These are phyloP conservation scores for Xanthoconium purpureum DNA, from an alignment of 768 basidiomycete species.

Conservation along the genomic window DNA sequence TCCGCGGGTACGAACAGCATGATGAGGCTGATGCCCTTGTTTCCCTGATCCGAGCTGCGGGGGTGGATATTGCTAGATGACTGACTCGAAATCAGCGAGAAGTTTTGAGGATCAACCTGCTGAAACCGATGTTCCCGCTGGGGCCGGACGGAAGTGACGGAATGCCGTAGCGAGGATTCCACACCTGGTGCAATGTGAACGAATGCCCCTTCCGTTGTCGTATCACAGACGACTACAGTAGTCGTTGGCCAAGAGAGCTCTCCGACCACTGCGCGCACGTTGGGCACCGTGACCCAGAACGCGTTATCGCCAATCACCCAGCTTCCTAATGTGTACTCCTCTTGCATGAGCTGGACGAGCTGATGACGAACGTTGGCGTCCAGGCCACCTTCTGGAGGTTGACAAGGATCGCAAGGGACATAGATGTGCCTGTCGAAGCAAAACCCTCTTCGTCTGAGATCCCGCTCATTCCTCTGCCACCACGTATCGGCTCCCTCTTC, in stretches of 20 bases:
- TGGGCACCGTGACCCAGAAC: constrained; percentile 12
- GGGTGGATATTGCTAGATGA: neutral
- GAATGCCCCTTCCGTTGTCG: constrained; percentile 7
- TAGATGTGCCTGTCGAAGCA: constrained; percentile 29
- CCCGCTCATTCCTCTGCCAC: constrained; percentile 32
- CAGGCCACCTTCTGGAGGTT: neutral
- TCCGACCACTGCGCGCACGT: constrained; percentile 18
- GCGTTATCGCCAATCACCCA: constrained; percentile 11
- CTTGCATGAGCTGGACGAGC: constrained; percentile 11
- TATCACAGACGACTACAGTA: constrained; percentile 19
- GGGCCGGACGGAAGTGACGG: neutral
- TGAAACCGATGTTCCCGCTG: constrained; percentile 13
- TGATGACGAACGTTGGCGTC: neutral
- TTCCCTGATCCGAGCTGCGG: neutral
- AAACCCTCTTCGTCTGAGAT: constrained; percentile 17
- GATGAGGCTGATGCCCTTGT: constrained; percentile 12
- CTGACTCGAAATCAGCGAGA: neutral
- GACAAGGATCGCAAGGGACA: constrained; percentile 8
- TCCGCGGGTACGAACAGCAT: constrained; percentile 14
- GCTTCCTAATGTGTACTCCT: constrained; percentile 5
- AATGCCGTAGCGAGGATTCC: constrained; percentile 4
- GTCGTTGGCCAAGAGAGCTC: constrained; percentile 20
- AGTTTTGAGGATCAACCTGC: constrained; percentile 12
- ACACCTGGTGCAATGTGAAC: constrained; percentile 3
- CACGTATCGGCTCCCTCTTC: constrained; percentile 19